A percentile compares a stretch with the other conserved stretches of the same genome.
Conservation (phyloP, 2,329 filamentous ascomycete species). For the Alternaria brassicicola region DNA sequence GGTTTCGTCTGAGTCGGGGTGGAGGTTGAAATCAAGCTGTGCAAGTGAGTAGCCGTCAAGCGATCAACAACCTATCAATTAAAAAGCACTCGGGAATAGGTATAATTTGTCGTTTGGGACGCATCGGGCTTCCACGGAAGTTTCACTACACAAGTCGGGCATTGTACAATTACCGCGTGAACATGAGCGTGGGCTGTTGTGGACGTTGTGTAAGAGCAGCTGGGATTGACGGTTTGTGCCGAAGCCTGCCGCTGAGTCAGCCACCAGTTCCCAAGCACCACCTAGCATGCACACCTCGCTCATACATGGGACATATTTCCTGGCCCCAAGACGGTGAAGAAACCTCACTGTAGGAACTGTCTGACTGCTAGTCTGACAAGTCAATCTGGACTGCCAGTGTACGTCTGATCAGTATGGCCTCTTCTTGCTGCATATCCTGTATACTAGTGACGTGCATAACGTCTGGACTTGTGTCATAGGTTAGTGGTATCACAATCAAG, state of each 20-base stretch:
- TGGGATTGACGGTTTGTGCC: not conserved
- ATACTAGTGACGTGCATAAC: not conserved
- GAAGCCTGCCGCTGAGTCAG: constrained; percentile 11
- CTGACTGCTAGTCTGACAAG: not conserved
- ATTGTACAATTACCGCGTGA: not conserved
- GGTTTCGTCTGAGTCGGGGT: not conserved
- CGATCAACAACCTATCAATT: not conserved
- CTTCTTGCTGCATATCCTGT: not conserved
- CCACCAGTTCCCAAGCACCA: not conserved
- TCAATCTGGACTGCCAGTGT: not conserved
- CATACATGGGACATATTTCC: no score
- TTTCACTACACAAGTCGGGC: not conserved
- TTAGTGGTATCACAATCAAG: no score
- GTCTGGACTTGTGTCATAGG: not conserved
- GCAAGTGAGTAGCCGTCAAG: not conserved
- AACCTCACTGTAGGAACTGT: not conserved
- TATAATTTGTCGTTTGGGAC: not conserved
- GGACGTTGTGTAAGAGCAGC: not conserved
- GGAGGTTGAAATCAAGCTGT: not conserved
- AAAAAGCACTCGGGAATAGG: not conserved
- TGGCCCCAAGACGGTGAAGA: no score
- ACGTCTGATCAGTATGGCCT: not conserved
- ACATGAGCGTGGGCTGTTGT: not conserved
- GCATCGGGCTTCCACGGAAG: not conserved
- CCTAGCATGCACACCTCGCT: not conserved